These are phyloP conservation scores for Harringtonia lauricola DNA, from an alignment of 2,329 filamentous ascomycete genomes.

Conservation along the genomic window DNA sequence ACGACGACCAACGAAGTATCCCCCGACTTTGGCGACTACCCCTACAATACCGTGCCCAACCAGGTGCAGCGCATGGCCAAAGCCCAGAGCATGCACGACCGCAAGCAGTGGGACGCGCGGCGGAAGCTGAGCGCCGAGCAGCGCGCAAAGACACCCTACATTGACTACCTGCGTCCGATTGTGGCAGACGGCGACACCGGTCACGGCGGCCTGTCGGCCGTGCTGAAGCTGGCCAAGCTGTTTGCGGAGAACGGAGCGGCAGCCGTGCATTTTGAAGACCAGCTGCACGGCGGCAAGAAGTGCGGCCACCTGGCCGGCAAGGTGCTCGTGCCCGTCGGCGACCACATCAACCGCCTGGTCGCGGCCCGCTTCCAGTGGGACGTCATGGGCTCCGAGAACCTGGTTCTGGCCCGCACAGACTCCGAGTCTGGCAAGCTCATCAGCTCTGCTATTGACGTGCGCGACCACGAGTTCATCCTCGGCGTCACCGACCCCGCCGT, in stretches of 20 bases:
- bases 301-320: constrained; percentile 95
- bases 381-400: constrained; percentile 90
- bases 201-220: constrained; percentile 83
- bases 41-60: constrained; percentile 97
- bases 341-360: constrained; percentile 91
- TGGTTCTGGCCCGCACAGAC: constrained; percentile 90
- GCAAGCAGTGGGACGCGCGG: constrained; percentile 83
- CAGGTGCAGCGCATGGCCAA: constrained; percentile 95
- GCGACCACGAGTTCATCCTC: constrained; percentile 91
- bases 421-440: constrained; percentile 88
- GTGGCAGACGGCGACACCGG: constrained; percentile 94
- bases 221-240: constrained; percentile 91
- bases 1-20: constrained; percentile 97
- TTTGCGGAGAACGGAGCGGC: constrained; percentile 96
- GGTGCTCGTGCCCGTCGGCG: constrained; percentile 83
- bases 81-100: constrained; percentile 92
- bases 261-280: constrained; percentile 94
- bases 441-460: constrained; percentile 81
- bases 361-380: constrained; percentile 97
- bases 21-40: constrained; percentile 95
- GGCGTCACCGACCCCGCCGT: constrained; percentile 29
- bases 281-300: constrained; percentile 96
- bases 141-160: constrained; percentile 66
- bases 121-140: constrained; percentile 69
- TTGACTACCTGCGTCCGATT: constrained; percentile 89